Evolutionary conservation across 1,284 basidiomycete genomes (phyloP), one percentile per base, ranked within the genome.

Genomic region (Moniliophthora roreri): DNA sequence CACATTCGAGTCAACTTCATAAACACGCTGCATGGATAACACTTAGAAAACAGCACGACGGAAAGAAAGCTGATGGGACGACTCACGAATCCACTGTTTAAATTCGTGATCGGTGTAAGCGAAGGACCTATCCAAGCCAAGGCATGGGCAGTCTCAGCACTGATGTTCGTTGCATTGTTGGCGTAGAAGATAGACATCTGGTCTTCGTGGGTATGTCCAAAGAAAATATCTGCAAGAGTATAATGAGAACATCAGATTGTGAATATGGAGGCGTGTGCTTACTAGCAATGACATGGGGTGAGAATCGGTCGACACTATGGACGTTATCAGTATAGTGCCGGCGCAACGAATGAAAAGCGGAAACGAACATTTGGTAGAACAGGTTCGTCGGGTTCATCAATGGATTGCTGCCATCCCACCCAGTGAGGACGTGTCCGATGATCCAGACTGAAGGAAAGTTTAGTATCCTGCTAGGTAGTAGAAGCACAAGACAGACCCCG

Each of bases 121-220:
- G 86, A 87, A 0, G 91, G 91, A 0, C 76, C 85, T 37, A 85
- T 85, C 87, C 87, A 89, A 42, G 82, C 72, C 21, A 78, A 63
- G 6, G 80, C 69, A 54, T 74, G 71, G 21, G 87, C 88, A n/a
- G 77, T 84, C 38, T 75, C 72, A 0, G 77, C 78, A 56, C 67
- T 81, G 58, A 82, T 82, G 23, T 69, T 69, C 1, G 85, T 91
- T 34, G 75, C 89, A 64, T 90, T 90, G 63, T 89, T 85, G 8
- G 80, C 66, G 63, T 93, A 93, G 67, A 82, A 93, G 44, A 93
- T 82, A 83, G 82, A 84, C 52, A 89, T 66, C 67, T 90, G 80
- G 65, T 93, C 91, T 65, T 93, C 89, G 58, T 93, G 90, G 1
- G 87, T 87, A 65, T 93, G 91, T 1, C 90, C 90, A 62, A 79